Conservation (phyloP, 768 basidiomycete genomes). For the Mycena haematopus region DNA sequence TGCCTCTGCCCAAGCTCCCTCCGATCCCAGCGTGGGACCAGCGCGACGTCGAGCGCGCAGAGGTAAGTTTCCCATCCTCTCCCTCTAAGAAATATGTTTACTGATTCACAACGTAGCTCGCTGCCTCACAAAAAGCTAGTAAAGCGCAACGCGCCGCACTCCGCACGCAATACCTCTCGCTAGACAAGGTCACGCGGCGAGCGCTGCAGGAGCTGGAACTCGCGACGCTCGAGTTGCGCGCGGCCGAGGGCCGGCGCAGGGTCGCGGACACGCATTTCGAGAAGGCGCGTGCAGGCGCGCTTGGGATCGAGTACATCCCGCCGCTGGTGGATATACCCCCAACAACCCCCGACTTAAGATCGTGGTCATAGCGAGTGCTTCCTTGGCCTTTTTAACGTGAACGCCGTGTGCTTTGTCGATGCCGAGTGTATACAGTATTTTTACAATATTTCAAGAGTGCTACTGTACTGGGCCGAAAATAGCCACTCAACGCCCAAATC, state of each 20-base stretch:
- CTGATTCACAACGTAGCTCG: no score
- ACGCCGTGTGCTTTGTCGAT: no score
- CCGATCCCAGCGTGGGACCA: conserved; percentile 20
- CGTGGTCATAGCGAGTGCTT: no score
- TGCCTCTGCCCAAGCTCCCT: conserved; percentile 16
- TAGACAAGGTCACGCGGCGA: conserved; percentile 49
- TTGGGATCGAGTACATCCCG: conserved; percentile 57
- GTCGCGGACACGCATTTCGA: conserved; percentile 65
- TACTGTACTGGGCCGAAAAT: no score
- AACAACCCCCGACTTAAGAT: no score
- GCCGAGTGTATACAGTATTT: no score
- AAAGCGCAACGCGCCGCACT: conserved; percentile 46
- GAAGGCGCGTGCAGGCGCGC: conserved; percentile 62
- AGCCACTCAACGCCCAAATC: no score
- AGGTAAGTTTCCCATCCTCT: no score
- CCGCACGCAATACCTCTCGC: conserved; percentile 46
- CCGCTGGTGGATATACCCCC: conserved; percentile 9
- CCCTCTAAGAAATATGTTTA: no score
- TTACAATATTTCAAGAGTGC: no score
- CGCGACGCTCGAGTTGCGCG: conserved; percentile 62
- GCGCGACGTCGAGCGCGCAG: conserved; percentile 16
- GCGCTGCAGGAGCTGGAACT: conserved; percentile 69
- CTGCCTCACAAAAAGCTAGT: conserved; percentile 32
- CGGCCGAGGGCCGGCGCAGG: conserved; percentile 62
- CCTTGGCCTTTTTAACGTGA: no score